Conservation (phyloP, 2,329 filamentous ascomycete species). For the Trichoderma koningii region DNA sequence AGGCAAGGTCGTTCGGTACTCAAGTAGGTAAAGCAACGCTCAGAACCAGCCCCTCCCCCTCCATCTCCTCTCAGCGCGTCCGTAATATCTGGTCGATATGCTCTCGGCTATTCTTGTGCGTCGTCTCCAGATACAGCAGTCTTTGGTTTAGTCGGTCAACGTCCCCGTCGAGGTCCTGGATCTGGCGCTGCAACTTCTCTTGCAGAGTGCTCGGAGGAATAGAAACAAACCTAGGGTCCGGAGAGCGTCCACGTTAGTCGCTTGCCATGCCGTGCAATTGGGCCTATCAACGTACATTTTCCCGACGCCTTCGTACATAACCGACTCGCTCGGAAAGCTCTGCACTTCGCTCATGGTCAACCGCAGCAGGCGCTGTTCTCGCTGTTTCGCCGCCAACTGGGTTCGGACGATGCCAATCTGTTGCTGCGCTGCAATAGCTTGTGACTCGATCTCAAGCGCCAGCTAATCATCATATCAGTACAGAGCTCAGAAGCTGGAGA, state of each 20-base stretch:
- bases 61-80: conserved; percentile 37
- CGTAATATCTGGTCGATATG: conserved; percentile 85
- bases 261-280: not conserved
- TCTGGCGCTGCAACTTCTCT: conserved; percentile 73
- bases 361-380: conserved; percentile 85
- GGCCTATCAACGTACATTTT: conserved; percentile 73
- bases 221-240: conserved; percentile 73
- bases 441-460: conserved; percentile 89
- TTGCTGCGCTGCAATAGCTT: conserved; percentile 84
- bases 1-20: too few species aligned
- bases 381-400: conserved; percentile 81
- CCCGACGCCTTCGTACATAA: conserved; percentile 90
- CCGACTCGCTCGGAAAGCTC: conserved; percentile 72
- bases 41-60: not conserved
- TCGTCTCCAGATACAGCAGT: conserved; percentile 90
- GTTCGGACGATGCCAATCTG: conserved; percentile 84
- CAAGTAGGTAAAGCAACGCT: too few species aligned
- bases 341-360: conserved; percentile 82
- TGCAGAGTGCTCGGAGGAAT: conserved; percentile 73
- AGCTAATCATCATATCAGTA: conserved; percentile 55
- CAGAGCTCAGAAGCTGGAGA: not conserved
- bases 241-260: conserved; percentile 19
- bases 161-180: conserved; percentile 73
- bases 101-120: conserved; percentile 88
- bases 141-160: conserved; percentile 83